Evolutionary conservation across 345 rosid species (phyloP).

Genomic region (Acer saccharum): DNA sequence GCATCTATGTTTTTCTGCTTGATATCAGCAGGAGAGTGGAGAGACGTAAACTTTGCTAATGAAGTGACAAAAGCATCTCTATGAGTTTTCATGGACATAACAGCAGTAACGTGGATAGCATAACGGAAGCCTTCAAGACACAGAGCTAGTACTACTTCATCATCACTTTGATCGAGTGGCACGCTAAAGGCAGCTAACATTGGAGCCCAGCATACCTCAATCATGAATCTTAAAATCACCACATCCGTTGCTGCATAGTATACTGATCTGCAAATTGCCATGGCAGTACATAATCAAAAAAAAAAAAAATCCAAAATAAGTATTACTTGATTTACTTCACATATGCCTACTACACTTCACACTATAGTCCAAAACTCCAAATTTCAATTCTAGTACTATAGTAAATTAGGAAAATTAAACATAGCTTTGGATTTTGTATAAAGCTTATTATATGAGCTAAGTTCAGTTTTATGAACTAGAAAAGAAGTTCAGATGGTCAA

Average conservation of each 20-base stretch:
- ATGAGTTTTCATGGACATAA: conserved; percentile 99
- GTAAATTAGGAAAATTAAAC: not conserved
- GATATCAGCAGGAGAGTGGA: conserved; percentile 98
- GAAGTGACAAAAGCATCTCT: conserved; percentile 99
- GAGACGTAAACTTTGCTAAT: conserved; percentile 95
- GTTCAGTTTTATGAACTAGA: conserved; percentile 16
- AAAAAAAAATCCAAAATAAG: not conserved
- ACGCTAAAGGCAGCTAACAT: conserved; percentile 99
- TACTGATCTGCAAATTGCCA: conserved; percentile 82
- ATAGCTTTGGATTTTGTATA: not conserved
- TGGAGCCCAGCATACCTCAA: conserved; percentile 99
- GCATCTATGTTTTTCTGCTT: conserved; percentile 92
- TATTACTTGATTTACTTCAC: not conserved
- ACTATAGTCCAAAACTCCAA: not conserved
- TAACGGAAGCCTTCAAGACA: conserved; percentile 94
- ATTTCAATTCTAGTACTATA: not conserved
- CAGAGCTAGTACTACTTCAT: conserved; percentile 75
- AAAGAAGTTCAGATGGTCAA: conserved; percentile 12
- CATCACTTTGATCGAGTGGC: conserved; percentile 98
- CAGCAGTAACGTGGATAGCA: conserved; percentile 97
- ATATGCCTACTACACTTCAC: not conserved
- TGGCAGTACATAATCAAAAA: conserved; percentile 27
- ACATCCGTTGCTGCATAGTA: conserved; percentile 99
- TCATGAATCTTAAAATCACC: conserved; percentile 94
- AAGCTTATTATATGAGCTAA: not conserved